A percentile compares a stretch with the other conserved stretches of the same genome.
Conservation (phyloP, 2,329 filamentous ascomycete genomes). For the Monascus ruber region DNA sequence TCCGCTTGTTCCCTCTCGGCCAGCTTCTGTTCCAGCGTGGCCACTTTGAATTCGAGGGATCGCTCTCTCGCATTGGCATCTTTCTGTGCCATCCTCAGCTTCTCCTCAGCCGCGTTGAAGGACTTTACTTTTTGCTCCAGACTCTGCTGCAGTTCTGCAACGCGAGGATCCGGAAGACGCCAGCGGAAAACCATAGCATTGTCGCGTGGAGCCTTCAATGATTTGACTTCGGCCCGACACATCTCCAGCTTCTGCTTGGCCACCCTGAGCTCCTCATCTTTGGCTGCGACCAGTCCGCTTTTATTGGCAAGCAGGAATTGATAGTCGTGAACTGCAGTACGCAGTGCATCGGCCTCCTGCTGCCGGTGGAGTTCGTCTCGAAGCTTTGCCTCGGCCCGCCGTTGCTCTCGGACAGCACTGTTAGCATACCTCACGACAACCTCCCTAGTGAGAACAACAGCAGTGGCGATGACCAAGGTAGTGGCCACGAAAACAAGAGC, state of each 20-base stretch:
- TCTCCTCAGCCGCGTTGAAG: background rate
- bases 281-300: conserved; percentile 1
- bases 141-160: background rate
- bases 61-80: conserved; percentile 1
- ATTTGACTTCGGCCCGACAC: conserved; percentile 1
- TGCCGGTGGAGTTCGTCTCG: background rate
- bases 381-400: conserved; percentile 1
- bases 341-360: conserved; percentile 1
- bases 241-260: conserved; percentile 2
- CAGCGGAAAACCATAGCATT: background rate
- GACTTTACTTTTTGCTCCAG: background rate
- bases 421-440: background rate
- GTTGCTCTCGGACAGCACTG: background rate
- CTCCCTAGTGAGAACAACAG: background rate
- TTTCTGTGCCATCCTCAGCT: background rate
- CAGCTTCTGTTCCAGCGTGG: conserved; percentile 5
- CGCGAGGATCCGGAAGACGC: background rate
- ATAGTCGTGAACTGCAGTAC: conserved; percentile 1
- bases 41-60: conserved; percentile 1
- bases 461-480: background rate
- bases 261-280: conserved; percentile 3
- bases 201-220: background rate
- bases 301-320: conserved; percentile 2
- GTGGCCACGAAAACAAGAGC: conserved; percentile 1
- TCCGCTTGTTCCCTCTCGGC: conserved; percentile 1